Evolutionary conservation across 2,329 filamentous ascomycete species (phyloP).

Genomic region (Zymoseptoria crescenta): DNA sequence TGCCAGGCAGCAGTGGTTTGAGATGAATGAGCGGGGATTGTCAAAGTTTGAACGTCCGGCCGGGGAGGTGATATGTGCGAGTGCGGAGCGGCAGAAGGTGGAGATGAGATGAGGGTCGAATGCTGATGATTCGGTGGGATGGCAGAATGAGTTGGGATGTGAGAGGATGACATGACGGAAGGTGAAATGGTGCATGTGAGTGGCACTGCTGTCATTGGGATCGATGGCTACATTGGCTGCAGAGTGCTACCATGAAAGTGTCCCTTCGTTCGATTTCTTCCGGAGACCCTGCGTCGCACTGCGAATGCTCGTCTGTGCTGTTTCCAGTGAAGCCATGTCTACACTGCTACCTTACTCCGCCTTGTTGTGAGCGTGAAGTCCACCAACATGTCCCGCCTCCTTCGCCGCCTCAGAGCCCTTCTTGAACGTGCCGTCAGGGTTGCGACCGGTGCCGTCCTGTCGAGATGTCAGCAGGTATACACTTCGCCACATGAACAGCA

Average conservation of each 20-base stretch:
- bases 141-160: not conserved
- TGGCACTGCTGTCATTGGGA: not conserved
- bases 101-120: not conserved
- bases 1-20: too few relatives aligned
- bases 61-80: not conserved
- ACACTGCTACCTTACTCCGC: not conserved
- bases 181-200: not conserved
- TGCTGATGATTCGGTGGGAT: not conserved
- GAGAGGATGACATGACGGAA: not conserved
- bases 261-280: not conserved
- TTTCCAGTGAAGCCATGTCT: not conserved
- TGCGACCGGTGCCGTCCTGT: conserved; percentile 16
- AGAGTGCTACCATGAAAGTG: not conserved
- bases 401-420: too few relatives aligned
- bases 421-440: conserved; percentile 17
- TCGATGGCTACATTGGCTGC: not conserved
- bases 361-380: conserved; percentile 1
- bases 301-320: not conserved
- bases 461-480: not conserved
- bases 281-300: not conserved
- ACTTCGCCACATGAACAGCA: not conserved
- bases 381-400: conserved; percentile 12
- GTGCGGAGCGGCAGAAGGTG: not conserved
- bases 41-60: too few relatives aligned
- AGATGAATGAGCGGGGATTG: too few relatives aligned